phyloP scores from a whole-genome alignment of 257 asterid genomes.

The Salvia splendens region DNA sequence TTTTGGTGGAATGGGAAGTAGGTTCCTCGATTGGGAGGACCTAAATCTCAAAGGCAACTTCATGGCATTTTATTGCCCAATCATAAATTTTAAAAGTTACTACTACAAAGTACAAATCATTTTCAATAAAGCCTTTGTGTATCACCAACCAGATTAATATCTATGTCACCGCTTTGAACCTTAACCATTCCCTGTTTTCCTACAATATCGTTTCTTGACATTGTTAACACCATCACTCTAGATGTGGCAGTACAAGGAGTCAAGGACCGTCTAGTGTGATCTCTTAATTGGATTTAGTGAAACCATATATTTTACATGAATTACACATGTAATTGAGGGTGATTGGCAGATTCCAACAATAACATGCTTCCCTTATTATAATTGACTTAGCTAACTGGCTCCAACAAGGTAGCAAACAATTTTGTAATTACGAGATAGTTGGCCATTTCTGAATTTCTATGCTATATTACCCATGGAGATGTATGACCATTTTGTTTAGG shows the following conservation, averaged over 20 bases:
- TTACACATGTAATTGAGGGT: neutral
- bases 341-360: neutral
- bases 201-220: neutral
- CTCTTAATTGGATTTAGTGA: neutral
- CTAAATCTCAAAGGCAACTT: too few species aligned
- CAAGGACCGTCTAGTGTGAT: neutral
- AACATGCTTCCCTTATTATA: neutral
- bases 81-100: neutral
- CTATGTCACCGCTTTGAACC: neutral
- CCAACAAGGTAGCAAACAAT: neutral
- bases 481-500: neutral
- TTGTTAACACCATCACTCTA: neutral
- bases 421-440: neutral
- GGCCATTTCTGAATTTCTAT: neutral
- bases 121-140: conserved; percentile 4
- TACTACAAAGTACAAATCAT: neutral
- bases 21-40: too few species aligned
- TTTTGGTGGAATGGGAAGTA: too few species aligned
- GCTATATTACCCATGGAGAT: neutral
- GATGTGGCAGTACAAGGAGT: conserved; percentile 1
- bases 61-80: too few species aligned
- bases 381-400: neutral
- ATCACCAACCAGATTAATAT: neutral
- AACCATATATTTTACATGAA: neutral
- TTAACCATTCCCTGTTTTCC: neutral